These are phyloP conservation scores for Aspergillus fischeri DNA, from an alignment of 2,329 filamentous ascomycete genomes.

Conservation along the genomic window DNA sequence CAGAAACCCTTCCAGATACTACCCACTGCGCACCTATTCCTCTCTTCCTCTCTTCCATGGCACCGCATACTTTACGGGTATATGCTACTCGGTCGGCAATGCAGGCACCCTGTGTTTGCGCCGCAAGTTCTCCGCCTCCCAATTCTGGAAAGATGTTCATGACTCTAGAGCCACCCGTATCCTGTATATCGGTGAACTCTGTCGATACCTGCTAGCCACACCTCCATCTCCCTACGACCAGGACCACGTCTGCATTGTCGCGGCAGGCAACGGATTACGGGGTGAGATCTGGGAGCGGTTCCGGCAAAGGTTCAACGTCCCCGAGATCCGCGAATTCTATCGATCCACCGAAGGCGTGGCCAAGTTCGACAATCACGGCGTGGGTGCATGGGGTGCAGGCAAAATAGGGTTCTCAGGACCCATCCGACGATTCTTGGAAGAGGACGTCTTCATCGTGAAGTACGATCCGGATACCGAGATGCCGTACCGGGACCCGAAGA, in stretches of 20 bases:
- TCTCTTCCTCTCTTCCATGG: constrained; percentile 48
- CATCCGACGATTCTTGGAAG: constrained; percentile 37
- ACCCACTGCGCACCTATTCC: constrained; percentile 45
- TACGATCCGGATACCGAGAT: constrained; percentile 41
- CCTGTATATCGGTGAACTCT: constrained; percentile 48
- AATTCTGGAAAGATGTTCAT: constrained; percentile 45
- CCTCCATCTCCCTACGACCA: constrained; percentile 44
- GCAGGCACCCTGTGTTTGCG: constrained; percentile 41
- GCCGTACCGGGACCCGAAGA: constrained; percentile 41
- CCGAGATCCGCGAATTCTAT: constrained; percentile 48
- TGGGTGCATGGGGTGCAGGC: constrained; percentile 39
- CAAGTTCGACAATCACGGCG: constrained; percentile 44
- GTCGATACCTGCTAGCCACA: constrained; percentile 45
- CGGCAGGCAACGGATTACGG: constrained; percentile 46
- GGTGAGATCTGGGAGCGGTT: constrained; percentile 49
- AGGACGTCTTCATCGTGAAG: constrained; percentile 41
- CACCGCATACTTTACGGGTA: constrained; percentile 44
- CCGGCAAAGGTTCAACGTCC: constrained; percentile 39
- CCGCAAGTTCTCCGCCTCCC: constrained; percentile 44
- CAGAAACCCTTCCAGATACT: constrained; percentile 39
- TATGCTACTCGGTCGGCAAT: constrained; percentile 40
- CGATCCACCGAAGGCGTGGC: constrained; percentile 46
- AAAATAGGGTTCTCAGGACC: constrained; percentile 44
- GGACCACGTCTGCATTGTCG: constrained; percentile 43
- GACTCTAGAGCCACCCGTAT: constrained; percentile 42